These are phyloP conservation scores for Ascodesmis nigricans DNA, from an alignment of 495 filamentous ascomycete species.

Conservation along the genomic window DNA sequence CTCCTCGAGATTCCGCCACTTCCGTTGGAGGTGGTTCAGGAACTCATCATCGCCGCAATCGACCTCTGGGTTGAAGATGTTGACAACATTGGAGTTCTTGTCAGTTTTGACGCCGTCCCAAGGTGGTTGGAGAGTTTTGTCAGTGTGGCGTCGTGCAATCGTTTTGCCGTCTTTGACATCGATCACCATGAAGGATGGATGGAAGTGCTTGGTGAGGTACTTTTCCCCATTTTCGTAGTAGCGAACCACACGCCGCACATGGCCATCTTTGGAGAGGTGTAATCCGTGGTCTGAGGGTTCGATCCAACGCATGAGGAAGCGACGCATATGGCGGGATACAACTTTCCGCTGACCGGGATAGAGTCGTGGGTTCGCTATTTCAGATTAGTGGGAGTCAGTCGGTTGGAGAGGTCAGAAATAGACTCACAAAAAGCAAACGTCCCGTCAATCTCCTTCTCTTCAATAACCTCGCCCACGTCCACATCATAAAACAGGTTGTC, in stretches of 20 bases:
- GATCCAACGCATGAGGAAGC: not conserved
- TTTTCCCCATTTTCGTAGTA: conserved; percentile 7
- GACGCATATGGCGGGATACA: not conserved
- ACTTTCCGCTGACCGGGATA: not conserved
- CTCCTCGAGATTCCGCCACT: conserved; percentile 24
- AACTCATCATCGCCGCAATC: not conserved
- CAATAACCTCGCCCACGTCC: conserved; percentile 2
- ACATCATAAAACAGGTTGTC: conserved; percentile 10
- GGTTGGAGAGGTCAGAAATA: conserved; percentile 2
- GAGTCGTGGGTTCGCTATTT: not conserved
- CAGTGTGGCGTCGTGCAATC: conserved; percentile 4
- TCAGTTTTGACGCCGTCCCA: conserved; percentile 2
- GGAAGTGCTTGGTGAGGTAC: conserved; percentile 14
- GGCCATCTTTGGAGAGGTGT: no score
- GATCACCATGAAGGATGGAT: conserved; percentile 15
- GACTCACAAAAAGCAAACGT: not conserved
- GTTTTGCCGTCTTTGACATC: conserved; percentile 1
- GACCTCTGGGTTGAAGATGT: conserved; percentile 2
- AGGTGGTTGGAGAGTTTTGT: conserved; percentile 4
- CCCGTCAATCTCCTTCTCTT: not conserved
- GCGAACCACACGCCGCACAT: conserved; percentile 12
- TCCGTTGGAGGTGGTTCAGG: conserved; percentile 12
- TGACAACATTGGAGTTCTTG: conserved; percentile 1
- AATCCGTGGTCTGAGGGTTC: no score
- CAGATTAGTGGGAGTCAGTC: conserved; percentile 10